Evolutionary conservation across 2,329 filamentous ascomycete species (phyloP).

Genomic region (Aspergillus thermomutatus): DNA sequence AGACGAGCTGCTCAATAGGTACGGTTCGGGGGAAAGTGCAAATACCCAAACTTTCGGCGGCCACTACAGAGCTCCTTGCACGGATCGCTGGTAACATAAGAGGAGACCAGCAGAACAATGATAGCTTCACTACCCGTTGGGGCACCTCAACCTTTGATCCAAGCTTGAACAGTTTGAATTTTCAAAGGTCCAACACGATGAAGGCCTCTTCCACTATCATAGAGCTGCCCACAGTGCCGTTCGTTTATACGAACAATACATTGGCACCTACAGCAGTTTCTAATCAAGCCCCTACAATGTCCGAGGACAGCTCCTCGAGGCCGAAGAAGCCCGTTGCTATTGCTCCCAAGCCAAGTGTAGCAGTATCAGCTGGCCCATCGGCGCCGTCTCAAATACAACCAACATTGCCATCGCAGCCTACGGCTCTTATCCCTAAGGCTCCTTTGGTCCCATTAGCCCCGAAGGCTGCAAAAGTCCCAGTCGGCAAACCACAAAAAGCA

Average conservation of each 20-base stretch:
- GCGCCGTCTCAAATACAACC: neutral
- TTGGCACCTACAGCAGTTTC: constrained; percentile 9
- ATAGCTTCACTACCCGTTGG: constrained; percentile 10
- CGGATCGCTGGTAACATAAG: constrained; percentile 20
- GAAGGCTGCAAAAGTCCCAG: constrained; percentile 3
- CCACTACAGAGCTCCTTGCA: constrained; percentile 25
- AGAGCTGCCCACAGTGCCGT: constrained; percentile 23
- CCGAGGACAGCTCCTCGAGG: constrained; percentile 4
- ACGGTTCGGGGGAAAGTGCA: constrained; percentile 12
- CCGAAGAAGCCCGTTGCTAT: constrained; percentile 10
- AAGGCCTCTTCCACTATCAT: constrained; percentile 23
- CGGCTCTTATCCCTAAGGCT: neutral
- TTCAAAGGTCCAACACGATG: constrained; percentile 13
- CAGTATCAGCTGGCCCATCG: neutral
- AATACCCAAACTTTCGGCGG: constrained; percentile 24
- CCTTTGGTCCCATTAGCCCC: neutral
- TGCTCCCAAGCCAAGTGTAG: constrained; percentile 10
- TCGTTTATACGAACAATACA: constrained; percentile 13
- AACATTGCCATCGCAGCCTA: neutral
- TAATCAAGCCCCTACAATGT: neutral
- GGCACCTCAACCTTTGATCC: constrained; percentile 4
- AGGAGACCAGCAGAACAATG: constrained; percentile 12
- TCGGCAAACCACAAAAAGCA: constrained; percentile 11
- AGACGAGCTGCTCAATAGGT: constrained; percentile 8
- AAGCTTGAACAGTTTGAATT: constrained; percentile 4